Evolutionary conservation across 108 stramenopile species (phyloP).

Genomic region (Nitzschia sp.): DNA sequence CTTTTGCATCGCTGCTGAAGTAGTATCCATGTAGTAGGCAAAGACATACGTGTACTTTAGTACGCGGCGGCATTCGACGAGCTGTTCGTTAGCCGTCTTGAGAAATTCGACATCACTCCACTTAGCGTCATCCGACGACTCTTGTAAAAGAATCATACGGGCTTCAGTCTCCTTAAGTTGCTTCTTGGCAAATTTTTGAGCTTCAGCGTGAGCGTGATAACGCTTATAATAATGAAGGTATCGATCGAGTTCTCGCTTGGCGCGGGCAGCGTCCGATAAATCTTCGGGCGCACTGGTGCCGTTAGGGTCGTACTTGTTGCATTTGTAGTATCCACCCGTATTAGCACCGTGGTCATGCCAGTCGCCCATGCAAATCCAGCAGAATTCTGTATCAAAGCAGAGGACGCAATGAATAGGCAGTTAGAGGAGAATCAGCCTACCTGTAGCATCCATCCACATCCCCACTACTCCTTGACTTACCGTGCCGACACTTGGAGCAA

Average conservation of each 20-base stretch:
- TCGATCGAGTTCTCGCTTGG: conserved; percentile 94
- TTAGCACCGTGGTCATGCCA: conserved; percentile 96
- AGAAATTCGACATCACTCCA: conserved; percentile 99
- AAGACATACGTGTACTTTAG: conserved; percentile 96
- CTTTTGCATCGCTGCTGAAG: conserved; percentile 57
- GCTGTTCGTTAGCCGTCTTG: conserved; percentile 93
- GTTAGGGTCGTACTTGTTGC: conserved; percentile 83
- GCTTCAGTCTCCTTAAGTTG: conserved; percentile 87
- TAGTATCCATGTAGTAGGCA: conserved; percentile 86
- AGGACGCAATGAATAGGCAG: conserved; percentile 69
- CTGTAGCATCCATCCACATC: conserved; percentile 90
- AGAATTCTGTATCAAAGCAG: conserved; percentile 87
- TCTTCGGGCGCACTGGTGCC: conserved; percentile 38
- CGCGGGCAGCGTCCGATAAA: conserved; percentile 79
- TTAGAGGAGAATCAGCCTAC: conserved; percentile 95
- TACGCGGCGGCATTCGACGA: conserved; percentile 96
- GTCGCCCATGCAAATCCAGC: conserved; percentile 98
- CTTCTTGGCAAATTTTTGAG: conserved; percentile 90
- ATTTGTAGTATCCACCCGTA: conserved; percentile 99
- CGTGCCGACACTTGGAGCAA: conserved; percentile 21
- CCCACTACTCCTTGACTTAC: conserved; percentile 63
- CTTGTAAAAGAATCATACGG: conserved; percentile 93
- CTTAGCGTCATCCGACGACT: conserved; percentile 69
- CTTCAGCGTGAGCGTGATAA: conserved; percentile 91
- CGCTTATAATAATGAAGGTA: conserved; percentile 99